Base-by-base conservation (phyloP, 2,329 filamentous ascomycete genomes). In the Talaromyces sp. region DNA sequence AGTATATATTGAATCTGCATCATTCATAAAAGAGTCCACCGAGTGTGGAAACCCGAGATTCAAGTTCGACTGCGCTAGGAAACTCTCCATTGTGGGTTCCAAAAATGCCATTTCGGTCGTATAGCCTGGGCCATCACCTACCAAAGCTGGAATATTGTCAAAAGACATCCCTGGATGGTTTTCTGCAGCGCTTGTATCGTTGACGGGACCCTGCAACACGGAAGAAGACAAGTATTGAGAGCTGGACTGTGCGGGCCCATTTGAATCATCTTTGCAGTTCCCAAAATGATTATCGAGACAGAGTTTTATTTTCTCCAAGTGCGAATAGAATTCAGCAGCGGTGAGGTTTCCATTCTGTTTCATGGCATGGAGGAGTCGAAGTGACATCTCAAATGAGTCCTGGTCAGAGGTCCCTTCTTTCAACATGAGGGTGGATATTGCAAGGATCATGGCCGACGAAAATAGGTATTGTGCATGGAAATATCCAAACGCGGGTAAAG, bases 391-490 rank as follows among this genome's bases (percentile, higher is more conserved):
- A 56, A 74, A 74, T 1, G 67, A 65, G 0, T 64, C 65, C 56
- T 71, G 63, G 54, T 74, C 72, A 12, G 64, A 65, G 1, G 70
- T 66, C 35, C 64, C 72, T 5, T 70, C 72, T 46, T 72, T 69
- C 0, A 70, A 69, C 2, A 73, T 67, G 54, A 74, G 71, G 57
- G 66, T 71, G 26, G 73, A 74, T 66, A 75, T 73, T 52, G 71
- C 72, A 7, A 76, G 65, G n/a, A 74, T 71, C 0, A 74, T 62
- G 1, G 73, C 71, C 0, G 73, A 71, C 19, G 73, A 74, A 59
- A 76, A 76, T 26, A 76, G 70, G 46, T 75, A 75, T 62, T 75
- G 73, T 0, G 73, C 71, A 61, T 76, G 72, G 61, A 74, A 76
- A 65, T 74, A 76, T 29, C 73, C 74, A 61, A 74, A 76, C 9